Percentiles rank a stretch among this genome's conserved stretches.
Evolutionary conservation across 164 flowering plant genomes (phyloP).

Genomic region (Dillenia suffruticosa): DNA sequence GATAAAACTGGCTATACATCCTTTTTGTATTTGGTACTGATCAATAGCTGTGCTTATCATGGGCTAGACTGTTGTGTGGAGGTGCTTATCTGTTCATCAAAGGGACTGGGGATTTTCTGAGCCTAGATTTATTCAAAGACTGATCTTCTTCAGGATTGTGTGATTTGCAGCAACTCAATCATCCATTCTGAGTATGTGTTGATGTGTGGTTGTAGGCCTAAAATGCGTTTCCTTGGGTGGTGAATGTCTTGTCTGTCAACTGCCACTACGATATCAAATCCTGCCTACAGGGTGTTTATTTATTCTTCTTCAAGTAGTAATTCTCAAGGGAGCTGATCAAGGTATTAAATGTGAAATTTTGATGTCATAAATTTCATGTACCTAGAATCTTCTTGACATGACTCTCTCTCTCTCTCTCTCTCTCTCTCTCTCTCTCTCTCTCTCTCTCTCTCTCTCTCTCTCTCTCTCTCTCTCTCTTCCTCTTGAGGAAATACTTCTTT

Average conservation of each 20-base stretch:
- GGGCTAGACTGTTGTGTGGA: slow-evolving; percentile 91
- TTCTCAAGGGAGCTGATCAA: slow-evolving; percentile 93
- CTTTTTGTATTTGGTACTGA: slow-evolving; percentile 58
- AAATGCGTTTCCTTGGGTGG: slow-evolving; percentile 56
- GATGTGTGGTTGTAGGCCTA: slow-evolving; percentile 16
- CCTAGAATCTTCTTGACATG: no score
- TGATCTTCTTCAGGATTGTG: slow-evolving; percentile 85
- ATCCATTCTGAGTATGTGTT: slow-evolving; percentile 71
- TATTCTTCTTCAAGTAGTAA: slow-evolving; percentile 86
- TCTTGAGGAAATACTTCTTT: slow-evolving; percentile 79
- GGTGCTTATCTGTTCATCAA: slow-evolving; percentile 78
- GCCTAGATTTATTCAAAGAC: slow-evolving; percentile 87
- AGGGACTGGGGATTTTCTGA: slow-evolving; percentile 63
- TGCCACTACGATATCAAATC: slow-evolving; percentile 95
- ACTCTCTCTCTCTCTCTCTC: no score
- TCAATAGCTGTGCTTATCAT: slow-evolving; percentile 55
- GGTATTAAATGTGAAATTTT: slow-evolving; percentile 27
- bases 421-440: background rate
- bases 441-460: no score
- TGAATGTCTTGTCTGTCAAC: slow-evolving; percentile 89
- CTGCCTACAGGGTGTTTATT: slow-evolving; percentile 92
- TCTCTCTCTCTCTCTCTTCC: background rate
- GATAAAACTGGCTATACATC: slow-evolving; percentile 39
- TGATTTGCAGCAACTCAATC: slow-evolving; percentile 69
- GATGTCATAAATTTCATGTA: no score